Evolutionary conservation across 768 basidiomycete genomes (phyloP).

Genomic region (Pleurotus cornucopiae): DNA sequence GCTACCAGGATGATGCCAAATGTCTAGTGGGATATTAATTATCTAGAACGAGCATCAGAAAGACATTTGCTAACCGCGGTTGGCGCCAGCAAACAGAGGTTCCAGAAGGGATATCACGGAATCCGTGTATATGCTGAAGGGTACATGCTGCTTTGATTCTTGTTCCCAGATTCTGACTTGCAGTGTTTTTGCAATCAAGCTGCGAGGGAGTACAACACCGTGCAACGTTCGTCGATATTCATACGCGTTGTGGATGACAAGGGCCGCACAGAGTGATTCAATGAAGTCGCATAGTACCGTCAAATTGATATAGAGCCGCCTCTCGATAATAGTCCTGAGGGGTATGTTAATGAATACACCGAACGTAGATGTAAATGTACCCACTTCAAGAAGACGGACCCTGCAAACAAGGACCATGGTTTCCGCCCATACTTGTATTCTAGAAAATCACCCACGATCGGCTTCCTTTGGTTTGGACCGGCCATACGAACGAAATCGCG

Average conservation of each 20-base stretch:
- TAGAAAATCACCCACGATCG: constrained; percentile 28
- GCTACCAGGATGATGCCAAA: neutral
- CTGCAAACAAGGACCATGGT: constrained; percentile 23
- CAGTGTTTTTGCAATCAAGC: constrained; percentile 37
- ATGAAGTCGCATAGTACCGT: constrained; percentile 46
- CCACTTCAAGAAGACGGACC: constrained; percentile 37
- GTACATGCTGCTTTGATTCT: constrained; percentile 3
- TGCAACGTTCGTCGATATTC: constrained; percentile 27
- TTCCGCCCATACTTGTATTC: constrained; percentile 21
- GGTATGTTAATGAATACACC: neutral
- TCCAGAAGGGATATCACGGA: constrained; percentile 21
- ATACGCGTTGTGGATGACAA: constrained; percentile 30
- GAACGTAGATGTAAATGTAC: constrained; percentile 12
- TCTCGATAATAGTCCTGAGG: constrained; percentile 40
- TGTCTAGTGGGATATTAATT: constrained; percentile 16
- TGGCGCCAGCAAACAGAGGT: constrained; percentile 22
- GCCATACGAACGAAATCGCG: constrained; percentile 19
- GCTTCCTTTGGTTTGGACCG: constrained; percentile 7
- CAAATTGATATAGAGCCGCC: constrained; percentile 35
- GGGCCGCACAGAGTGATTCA: constrained; percentile 41
- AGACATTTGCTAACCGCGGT: constrained; percentile 19
- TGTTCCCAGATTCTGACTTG: constrained; percentile 10
- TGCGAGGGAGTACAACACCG: constrained; percentile 46
- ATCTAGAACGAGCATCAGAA: neutral
- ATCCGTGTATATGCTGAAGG: constrained; percentile 12